Conservation (phyloP, 805 yeast species). For the Candida alai region DNA sequence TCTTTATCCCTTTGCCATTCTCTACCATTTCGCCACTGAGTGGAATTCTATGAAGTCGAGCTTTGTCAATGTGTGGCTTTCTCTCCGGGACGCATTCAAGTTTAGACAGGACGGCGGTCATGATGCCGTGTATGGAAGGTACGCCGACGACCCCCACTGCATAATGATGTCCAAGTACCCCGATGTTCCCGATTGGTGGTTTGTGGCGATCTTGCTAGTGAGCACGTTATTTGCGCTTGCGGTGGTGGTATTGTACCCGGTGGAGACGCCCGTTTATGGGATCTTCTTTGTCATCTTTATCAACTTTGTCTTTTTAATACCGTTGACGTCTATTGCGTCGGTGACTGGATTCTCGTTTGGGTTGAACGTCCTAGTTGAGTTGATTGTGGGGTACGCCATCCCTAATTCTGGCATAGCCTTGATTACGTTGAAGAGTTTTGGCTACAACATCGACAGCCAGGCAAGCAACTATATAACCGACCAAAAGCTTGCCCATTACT, state of each 20-base stretch:
- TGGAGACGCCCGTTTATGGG: slow-evolving; percentile 63
- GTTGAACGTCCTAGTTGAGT: slow-evolving; percentile 58
- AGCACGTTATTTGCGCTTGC: slow-evolving; percentile 43
- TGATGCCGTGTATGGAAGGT: slow-evolving; percentile 21
- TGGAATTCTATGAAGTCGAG: slow-evolving; percentile 40
- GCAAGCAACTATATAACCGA: slow-evolving; percentile 53
- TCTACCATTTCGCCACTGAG: slow-evolving; percentile 46
- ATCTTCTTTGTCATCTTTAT: slow-evolving; percentile 54
- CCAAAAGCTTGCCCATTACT: slow-evolving; percentile 49
- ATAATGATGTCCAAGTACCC: slow-evolving; percentile 55
- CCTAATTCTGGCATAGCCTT: slow-evolving; percentile 60
- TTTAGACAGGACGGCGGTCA: slow-evolving; percentile 8
- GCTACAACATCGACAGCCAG: slow-evolving; percentile 58
- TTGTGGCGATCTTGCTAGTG: slow-evolving; percentile 39
- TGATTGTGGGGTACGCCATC: slow-evolving; percentile 60
- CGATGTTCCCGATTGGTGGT: slow-evolving; percentile 80
- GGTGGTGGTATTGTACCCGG: slow-evolving; percentile 44
- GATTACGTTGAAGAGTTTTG: slow-evolving; percentile 44
- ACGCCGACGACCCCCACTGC: slow-evolving; percentile 48
- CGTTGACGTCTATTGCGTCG: slow-evolving; percentile 59
- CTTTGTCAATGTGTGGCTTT: slow-evolving; percentile 29
- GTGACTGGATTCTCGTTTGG: slow-evolving; percentile 59
- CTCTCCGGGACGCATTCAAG: slow-evolving; percentile 26
- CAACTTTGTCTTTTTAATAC: slow-evolving; percentile 53
- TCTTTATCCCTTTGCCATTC: slow-evolving; percentile 52